phyloP scores from a whole-genome alignment of 352 stramenopile genomes.

The Phytophthora pisi region DNA sequence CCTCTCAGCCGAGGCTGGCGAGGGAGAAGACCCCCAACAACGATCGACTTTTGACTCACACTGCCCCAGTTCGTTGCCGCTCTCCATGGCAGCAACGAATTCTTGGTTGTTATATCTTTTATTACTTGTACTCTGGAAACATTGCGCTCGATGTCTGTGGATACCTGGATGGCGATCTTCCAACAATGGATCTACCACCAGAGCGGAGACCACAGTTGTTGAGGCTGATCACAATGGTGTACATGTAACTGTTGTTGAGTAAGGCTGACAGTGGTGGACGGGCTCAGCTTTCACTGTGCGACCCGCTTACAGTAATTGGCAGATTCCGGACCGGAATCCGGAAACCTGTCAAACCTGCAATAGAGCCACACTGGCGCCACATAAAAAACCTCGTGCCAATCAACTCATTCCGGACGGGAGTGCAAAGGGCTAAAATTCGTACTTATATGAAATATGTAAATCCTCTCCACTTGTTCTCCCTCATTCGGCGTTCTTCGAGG shows the following conservation, averaged over 20 bases:
- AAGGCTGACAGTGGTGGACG: slow-evolving; percentile 2
- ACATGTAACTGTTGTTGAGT: neutral
- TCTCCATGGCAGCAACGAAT: neutral
- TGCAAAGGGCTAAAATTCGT: no score
- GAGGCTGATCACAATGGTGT: neutral
- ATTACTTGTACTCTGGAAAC: neutral
- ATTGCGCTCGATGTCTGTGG: neutral
- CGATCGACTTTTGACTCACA: neutral
- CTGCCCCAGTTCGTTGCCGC: neutral
- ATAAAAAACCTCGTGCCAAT: no score
- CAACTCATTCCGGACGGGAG: no score
- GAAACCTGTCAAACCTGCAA: neutral
- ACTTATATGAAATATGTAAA: neutral
- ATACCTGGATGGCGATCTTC: neutral
- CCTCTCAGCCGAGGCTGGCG: neutral
- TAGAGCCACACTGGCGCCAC: no score
- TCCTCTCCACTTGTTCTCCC: neutral
- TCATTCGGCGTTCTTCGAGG: neutral
- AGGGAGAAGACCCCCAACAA: no score
- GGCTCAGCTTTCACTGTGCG: neutral
- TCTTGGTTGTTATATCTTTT: neutral
- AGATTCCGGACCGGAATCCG: no score
- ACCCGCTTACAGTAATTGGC: neutral
- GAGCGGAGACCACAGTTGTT: neutral
- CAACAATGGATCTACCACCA: no score